These are phyloP conservation scores for Blastomyces percursus DNA, from an alignment of 2,329 filamentous ascomycete species.

Conservation along the genomic window DNA sequence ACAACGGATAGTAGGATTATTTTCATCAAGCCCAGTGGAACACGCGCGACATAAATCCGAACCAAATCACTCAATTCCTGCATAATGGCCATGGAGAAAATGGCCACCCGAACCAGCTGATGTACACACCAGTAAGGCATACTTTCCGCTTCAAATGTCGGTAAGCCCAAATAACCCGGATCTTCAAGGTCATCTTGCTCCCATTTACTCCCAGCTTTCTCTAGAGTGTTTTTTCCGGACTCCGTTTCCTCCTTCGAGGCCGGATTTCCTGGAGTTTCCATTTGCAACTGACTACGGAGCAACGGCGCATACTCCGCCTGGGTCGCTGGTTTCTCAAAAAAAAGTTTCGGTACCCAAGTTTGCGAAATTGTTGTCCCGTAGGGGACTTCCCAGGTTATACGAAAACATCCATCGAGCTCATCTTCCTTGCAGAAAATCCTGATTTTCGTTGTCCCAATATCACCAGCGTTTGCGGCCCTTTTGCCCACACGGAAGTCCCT, in stretches of 20 bases:
- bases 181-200: not conserved
- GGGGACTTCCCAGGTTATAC: not conserved
- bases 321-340: not conserved
- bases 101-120: not conserved
- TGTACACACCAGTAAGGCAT: not conserved
- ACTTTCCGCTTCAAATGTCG: not conserved
- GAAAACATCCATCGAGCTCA: not conserved
- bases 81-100: not conserved
- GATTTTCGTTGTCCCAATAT: constrained; percentile 2
- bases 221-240: not conserved
- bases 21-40: not conserved
- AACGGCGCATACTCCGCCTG: not conserved
- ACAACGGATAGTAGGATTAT: not conserved
- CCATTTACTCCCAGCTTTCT: not conserved
- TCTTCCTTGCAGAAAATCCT: not conserved
- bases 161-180: not conserved
- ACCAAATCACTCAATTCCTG: not conserved
- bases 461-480: not conserved
- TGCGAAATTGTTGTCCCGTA: not conserved
- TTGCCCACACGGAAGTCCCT: not conserved
- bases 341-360: constrained; percentile 1
- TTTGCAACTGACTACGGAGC: not conserved
- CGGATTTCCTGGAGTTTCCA: not conserved
- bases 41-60: not conserved
- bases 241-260: not conserved